These are phyloP conservation scores for Oryza glumipatula DNA, from an alignment of 176 grass and related monocot genomes.

Conservation along the genomic window DNA sequence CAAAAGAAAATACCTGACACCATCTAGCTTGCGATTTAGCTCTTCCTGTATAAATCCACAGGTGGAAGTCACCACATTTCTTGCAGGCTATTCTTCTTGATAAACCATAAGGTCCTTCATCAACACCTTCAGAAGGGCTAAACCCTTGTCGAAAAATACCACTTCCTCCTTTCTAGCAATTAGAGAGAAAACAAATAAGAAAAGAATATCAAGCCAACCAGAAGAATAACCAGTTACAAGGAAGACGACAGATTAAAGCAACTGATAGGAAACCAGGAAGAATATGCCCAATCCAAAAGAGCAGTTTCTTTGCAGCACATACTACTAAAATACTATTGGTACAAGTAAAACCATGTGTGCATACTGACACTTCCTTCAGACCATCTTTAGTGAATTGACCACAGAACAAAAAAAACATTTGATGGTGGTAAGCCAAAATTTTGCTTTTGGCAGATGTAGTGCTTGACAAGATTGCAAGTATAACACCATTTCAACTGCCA, in stretches of 20 bases:
- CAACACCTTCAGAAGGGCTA: constrained; percentile 81
- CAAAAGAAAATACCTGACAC: constrained; percentile 80
- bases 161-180: constrained; percentile 72
- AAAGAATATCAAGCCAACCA: constrained; percentile 17
- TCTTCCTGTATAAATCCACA: constrained; percentile 88
- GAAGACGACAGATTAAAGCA: constrained; percentile 18
- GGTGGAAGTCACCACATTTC: constrained; percentile 81
- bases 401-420: constrained; percentile 18
- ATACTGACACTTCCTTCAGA: not conserved
- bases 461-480: constrained; percentile 2
- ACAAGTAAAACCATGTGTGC: not conserved
- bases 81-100: constrained; percentile 96
- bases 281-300: not conserved
- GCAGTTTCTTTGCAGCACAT: constrained; percentile 10
- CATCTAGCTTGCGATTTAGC: constrained; percentile 91
- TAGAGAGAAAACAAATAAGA: constrained; percentile 26
- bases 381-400: not conserved
- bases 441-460: not conserved
- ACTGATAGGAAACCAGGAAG: not conserved
- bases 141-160: constrained; percentile 72
- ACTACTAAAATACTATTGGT: not conserved
- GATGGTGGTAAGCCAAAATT: not conserved
- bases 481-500: constrained; percentile 1
- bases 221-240: not conserved
- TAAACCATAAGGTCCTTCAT: constrained; percentile 68